These are phyloP conservation scores for Bonnemaisonia californica DNA, from an alignment of 31 red algal genomes.

Conservation along the genomic window DNA sequence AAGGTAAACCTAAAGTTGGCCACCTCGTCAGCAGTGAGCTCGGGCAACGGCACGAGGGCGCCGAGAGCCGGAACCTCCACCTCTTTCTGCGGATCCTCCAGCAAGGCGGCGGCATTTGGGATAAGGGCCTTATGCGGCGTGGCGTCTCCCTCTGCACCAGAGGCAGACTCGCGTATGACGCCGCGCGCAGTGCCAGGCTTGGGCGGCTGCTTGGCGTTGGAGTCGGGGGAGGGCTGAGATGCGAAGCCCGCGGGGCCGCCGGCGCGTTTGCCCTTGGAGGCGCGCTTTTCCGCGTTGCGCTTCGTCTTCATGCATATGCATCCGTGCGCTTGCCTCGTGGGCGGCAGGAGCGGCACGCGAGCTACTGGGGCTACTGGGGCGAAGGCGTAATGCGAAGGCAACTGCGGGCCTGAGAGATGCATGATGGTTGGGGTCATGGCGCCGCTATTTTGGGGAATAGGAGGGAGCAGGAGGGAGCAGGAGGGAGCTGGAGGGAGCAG, in stretches of 20 bases:
- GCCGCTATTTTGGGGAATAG: too few relatives aligned
- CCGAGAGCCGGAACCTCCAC: constrained; percentile 10
- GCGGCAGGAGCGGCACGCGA: background rate
- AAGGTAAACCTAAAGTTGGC: constrained; percentile 28
- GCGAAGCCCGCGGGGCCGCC: background rate
- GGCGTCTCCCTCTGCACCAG: constrained; percentile 50
- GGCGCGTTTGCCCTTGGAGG: constrained; percentile 7
- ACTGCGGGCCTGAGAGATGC: too few relatives aligned
- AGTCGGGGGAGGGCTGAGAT: background rate
- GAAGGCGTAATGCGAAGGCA: background rate
- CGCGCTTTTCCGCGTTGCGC: constrained; percentile 2
- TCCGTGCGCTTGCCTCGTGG: background rate
- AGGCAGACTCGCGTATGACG: constrained; percentile 10
- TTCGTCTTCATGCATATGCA: constrained; percentile 45
- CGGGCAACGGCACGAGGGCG: constrained; percentile 16
- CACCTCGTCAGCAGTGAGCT: constrained; percentile 17
- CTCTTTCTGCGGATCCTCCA: constrained; percentile 44
- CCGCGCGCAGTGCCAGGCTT: background rate
- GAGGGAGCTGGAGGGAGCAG: too few relatives aligned
- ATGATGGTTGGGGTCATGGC: too few relatives aligned
- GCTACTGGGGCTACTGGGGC: background rate
- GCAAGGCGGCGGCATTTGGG: background rate
- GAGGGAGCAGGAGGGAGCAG: too few relatives aligned
- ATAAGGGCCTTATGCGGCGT: constrained; percentile 52
- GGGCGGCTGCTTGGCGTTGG: background rate